A percentile compares a stretch with the other conserved stretches of the same genome.
phyloP scores from a whole-genome alignment of 176 grass and related monocot species.

The Triticum urartu region DNA sequence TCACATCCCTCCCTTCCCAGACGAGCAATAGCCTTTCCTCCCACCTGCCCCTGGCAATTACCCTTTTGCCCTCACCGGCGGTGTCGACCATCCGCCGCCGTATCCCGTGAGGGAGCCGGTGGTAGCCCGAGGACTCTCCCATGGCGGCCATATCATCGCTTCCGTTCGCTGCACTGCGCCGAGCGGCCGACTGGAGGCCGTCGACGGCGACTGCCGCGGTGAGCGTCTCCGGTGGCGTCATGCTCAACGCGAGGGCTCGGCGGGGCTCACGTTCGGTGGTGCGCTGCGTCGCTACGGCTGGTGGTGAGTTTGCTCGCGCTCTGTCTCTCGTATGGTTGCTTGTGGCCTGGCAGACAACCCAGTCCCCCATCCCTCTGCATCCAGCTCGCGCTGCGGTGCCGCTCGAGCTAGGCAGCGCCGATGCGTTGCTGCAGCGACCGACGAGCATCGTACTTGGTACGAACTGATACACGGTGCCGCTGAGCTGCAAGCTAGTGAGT shows the following conservation, averaged over 20 bases:
- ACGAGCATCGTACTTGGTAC: not conserved
- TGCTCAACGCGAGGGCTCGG: conserved; percentile 38
- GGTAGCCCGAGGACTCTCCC: not conserved
- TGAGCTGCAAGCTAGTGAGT: not conserved
- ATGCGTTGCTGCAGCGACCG: not conserved
- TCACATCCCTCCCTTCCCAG: conserved; percentile 18
- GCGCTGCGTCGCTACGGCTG: conserved; percentile 62
- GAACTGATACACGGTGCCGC: not conserved
- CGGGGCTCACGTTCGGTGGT: conserved; percentile 61
- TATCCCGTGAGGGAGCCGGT: not conserved
- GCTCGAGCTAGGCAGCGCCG: not conserved
- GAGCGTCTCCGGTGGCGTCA: conserved; percentile 30
- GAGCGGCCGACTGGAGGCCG: conserved; percentile 53
- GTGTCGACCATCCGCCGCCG: conserved; percentile 35
- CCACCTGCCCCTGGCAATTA: conserved; percentile 23
- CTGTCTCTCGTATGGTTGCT: not conserved
- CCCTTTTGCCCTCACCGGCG: conserved; percentile 40
- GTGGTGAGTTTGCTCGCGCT: conserved; percentile 49
- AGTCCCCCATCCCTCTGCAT: not conserved
- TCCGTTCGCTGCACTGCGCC: conserved; percentile 59
- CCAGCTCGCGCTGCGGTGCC: not conserved
- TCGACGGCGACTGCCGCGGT: conserved; percentile 3
- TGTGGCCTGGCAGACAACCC: not conserved
- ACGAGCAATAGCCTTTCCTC: conserved; percentile 54
- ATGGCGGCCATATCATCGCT: conserved; percentile 81